A percentile compares a stretch with the other conserved stretches of the same genome.
These are phyloP conservation scores for Nakaseomyces delphensis DNA, from an alignment of 1,139 yeast species.

Conservation along the genomic window DNA sequence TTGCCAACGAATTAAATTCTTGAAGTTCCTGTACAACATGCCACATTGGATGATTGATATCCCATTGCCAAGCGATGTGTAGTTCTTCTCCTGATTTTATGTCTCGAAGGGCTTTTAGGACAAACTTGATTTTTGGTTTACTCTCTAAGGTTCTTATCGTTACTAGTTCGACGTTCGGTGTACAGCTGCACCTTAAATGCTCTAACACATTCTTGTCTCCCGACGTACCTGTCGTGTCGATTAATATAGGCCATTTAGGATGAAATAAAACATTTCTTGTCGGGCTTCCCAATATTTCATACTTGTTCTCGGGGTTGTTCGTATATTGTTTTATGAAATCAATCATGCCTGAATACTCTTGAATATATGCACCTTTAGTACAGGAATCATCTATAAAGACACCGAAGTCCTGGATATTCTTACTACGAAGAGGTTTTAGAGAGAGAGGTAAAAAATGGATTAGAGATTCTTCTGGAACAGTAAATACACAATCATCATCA, in stretches of 20 bases:
- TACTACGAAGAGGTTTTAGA: conserved; percentile 33
- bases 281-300: conserved; percentile 67
- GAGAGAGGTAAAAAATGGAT: conserved; percentile 42
- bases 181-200: conserved; percentile 67
- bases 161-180: conserved; percentile 62
- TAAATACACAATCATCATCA: conserved; percentile 27
- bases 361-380: conserved; percentile 45
- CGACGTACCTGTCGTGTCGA: conserved; percentile 76
- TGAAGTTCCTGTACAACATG: conserved; percentile 39
- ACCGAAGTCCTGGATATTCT: conserved; percentile 35
- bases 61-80: conserved; percentile 87
- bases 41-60: conserved; percentile 61
- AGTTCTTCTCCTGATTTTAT: conserved; percentile 59
- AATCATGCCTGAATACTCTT: conserved; percentile 66
- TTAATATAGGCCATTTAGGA: conserved; percentile 45
- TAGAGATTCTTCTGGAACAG: conserved; percentile 33
- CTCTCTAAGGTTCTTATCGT: conserved; percentile 37
- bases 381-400: conserved; percentile 41
- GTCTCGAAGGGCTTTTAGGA: conserved; percentile 49
- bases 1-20: conserved; percentile 34
- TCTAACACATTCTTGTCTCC: conserved; percentile 28
- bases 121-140: conserved; percentile 32
- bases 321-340: conserved; percentile 56
- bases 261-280: conserved; percentile 64
- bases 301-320: conserved; percentile 62